Percentiles rank a stretch among this genome's conserved stretches.
Conservation (phyloP, 2,329 filamentous ascomycete genomes). For the Venturia carpophila region DNA sequence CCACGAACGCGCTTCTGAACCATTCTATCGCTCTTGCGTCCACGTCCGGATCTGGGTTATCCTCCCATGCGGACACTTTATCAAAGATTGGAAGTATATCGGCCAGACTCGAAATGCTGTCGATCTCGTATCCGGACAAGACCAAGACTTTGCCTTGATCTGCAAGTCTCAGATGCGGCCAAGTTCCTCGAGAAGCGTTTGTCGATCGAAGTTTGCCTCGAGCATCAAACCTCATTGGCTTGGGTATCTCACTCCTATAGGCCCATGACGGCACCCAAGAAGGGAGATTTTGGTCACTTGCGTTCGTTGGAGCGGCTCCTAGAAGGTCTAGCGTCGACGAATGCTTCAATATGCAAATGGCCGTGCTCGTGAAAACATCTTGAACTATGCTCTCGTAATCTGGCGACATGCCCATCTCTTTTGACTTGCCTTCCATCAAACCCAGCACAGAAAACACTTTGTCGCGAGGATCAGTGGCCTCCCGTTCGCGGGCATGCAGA, state of each 20-base stretch:
- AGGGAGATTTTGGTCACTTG: background rate
- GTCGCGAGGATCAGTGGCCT: constrained; percentile 12
- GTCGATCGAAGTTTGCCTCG: background rate
- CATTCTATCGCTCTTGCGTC: constrained; percentile 1
- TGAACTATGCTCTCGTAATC: background rate
- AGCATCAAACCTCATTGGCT: constrained; percentile 1
- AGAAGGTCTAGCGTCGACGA: background rate
- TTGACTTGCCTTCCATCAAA: background rate
- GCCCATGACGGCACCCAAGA: constrained; percentile 3
- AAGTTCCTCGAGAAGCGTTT: background rate
- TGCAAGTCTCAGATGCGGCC: background rate
- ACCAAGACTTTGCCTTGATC: background rate
- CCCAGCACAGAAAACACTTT: constrained; percentile 12
- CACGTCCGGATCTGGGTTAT: background rate
- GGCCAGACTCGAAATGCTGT: background rate
- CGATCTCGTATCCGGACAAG: background rate
- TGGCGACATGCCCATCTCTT: background rate
- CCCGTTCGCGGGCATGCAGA: background rate
- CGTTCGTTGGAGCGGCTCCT: background rate
- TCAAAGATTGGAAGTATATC: constrained; percentile 8
- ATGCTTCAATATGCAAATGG: background rate
- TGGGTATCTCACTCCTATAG: background rate
- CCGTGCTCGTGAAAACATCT: background rate
- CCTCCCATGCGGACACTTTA: background rate
- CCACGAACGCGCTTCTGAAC: background rate